phyloP scores from a whole-genome alignment of 2,329 filamentous ascomycete genomes.

The Zasmidium citrigriseum region DNA sequence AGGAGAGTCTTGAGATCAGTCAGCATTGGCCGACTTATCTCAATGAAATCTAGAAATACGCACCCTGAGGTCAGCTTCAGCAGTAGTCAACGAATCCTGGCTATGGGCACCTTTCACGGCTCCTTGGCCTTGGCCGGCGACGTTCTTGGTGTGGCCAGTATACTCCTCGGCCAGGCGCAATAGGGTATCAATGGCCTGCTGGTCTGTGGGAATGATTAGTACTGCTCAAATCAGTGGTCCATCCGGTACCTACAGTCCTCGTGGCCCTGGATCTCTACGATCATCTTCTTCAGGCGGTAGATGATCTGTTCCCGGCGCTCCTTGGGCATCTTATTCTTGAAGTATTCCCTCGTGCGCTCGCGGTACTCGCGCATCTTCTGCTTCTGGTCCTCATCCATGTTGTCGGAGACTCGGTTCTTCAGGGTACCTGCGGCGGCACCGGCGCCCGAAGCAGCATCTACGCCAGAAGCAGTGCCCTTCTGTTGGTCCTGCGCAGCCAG shows the following conservation, averaged over 20 bases:
- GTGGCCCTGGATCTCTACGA: constrained; percentile 94
- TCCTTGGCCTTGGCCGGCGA: constrained; percentile 65
- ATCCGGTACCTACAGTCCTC: constrained; percentile 67
- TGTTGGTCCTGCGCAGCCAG: constrained; percentile 56
- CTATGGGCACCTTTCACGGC: constrained; percentile 72
- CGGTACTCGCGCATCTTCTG: constrained; percentile 46
- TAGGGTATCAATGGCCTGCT: constrained; percentile 85
- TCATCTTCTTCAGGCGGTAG: constrained; percentile 95
- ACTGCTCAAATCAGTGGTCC: not conserved
- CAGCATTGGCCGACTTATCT: constrained; percentile 48
- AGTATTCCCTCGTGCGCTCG: constrained; percentile 67
- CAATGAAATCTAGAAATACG: constrained; percentile 42
- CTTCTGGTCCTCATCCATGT: constrained; percentile 63
- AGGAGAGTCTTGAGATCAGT: constrained; percentile 69
- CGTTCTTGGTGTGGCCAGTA: constrained; percentile 67
- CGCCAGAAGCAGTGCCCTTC: constrained; percentile 47
- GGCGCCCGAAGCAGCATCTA: constrained; percentile 56
- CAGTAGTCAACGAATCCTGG: constrained; percentile 64
- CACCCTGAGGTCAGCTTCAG: constrained; percentile 78
- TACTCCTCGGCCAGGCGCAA: constrained; percentile 84
- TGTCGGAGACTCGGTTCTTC: constrained; percentile 59
- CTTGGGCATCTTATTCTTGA: constrained; percentile 82
- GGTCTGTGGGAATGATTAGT: constrained; percentile 55
- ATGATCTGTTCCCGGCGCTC: constrained; percentile 91
- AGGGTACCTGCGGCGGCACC: constrained; percentile 49